Base-by-base conservation (phyloP, 768 basidiomycete species). In the Lactarius sanguifluus region DNA sequence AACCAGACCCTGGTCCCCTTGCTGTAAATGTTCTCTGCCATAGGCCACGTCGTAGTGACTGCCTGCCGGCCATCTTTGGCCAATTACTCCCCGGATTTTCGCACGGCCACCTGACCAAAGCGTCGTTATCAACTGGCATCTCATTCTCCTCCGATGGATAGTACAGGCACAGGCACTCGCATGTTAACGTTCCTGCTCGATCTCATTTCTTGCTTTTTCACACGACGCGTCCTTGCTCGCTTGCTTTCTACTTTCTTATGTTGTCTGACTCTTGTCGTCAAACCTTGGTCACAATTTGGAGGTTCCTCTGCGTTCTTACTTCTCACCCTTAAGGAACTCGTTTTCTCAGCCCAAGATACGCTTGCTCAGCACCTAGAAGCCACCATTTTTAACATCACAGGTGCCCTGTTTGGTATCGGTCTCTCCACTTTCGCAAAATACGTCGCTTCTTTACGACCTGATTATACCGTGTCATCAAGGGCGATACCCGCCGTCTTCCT, bases 21-120 rank as follows among this genome's bases (percentile, higher is more conserved):
- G 83, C 87, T 90, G 81, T 92, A 93, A 74, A 92, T 90, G 81
- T 92, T 92, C 81, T 93, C 91, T 76, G 91, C 90, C 91, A 93
- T 93, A 77, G 71, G 75, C 47, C 69, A 61, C 16, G 67, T 59
- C 60, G 69, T 59, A 41, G 67, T 38, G 67, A 62, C 38, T 61
- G 47, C 57, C 34, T 32, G 56, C 8, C 60, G 58, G 32, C 20
- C 61, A 41, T 34, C 41, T 23, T 38, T 20, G 40, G 34, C 57
- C 41, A 50, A 45, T 67, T 63, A 38, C 52, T 66, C 45, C 25
- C 61, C 61, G 50, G 47, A 0, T 15, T 16, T 60, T 67, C 66
- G 4, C 66, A 67, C 66, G 66, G 38, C 61, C 66, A 67, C 66
- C 57, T 67, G 66, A 64, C 47, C 58, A n/a, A 25, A 52, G 50